Conservation (phyloP, 2,329 filamentous ascomycete genomes). For the Stromatinia cepivora region DNA sequence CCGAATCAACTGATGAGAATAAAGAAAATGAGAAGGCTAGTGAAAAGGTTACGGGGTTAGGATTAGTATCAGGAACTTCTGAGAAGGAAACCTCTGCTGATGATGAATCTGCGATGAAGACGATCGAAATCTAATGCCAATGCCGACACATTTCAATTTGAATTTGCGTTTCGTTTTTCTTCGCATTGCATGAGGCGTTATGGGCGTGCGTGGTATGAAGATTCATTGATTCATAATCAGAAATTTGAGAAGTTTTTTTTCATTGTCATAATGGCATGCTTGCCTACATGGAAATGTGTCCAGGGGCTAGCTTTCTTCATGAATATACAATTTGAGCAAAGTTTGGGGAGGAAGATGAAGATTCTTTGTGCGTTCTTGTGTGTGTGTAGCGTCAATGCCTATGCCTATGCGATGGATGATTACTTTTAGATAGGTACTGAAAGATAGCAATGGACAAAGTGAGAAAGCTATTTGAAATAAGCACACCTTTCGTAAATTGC, state of each 20-base stretch:
- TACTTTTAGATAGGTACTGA: not conserved
- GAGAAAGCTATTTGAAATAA: not conserved
- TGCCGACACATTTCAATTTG: constrained; percentile 15
- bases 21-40: constrained; percentile 38
- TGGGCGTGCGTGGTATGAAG: constrained; percentile 10
- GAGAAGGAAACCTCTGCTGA: constrained; percentile 39
- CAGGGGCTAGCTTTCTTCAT: not conserved
- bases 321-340: constrained; percentile 8
- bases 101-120: constrained; percentile 42
- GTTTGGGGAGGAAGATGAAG: not conserved
- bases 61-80: constrained; percentile 32
- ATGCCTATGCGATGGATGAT: not conserved
- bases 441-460: not conserved
- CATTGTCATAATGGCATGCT: constrained; percentile 8
- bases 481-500: too few relatives aligned
- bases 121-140: constrained; percentile 41
- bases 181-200: constrained; percentile 22
- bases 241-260: constrained; percentile 12
- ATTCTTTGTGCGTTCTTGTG: not conserved
- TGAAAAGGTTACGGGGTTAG: constrained; percentile 27
- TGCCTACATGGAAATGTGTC: constrained; percentile 1
- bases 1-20: constrained; percentile 33
- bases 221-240: constrained; percentile 16
- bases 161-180: constrained; percentile 13
- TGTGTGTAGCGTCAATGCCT: not conserved